phyloP scores from a whole-genome alignment of 495 filamentous ascomycete species.

The Amphirosellinia nigrospora region DNA sequence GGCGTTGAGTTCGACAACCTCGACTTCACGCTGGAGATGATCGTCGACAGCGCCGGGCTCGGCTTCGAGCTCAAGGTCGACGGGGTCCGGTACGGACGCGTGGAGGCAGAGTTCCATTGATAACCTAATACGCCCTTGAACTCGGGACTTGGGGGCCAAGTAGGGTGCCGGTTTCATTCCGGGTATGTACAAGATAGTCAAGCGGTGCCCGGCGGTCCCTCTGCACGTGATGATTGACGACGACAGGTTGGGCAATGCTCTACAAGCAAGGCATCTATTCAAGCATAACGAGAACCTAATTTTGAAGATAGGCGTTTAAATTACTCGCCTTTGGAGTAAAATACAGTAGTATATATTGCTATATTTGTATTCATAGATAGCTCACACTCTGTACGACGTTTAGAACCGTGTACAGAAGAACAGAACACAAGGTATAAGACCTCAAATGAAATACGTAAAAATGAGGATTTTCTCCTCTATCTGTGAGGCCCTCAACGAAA shows the following conservation, averaged over 20 bases:
- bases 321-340: not conserved
- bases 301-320: not conserved
- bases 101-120: constrained; percentile 72
- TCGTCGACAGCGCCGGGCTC: constrained; percentile 72
- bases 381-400: not conserved
- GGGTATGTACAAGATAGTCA: not conserved
- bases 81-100: constrained; percentile 71
- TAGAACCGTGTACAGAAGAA: not conserved
- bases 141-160: not conserved
- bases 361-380: not conserved
- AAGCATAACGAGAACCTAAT: not conserved
- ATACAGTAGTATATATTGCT: not conserved
- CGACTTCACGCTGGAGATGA: constrained; percentile 78
- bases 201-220: not conserved
- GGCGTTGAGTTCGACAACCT: constrained; percentile 77
- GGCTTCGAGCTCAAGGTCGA: constrained; percentile 77
- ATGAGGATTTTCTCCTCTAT: not conserved
- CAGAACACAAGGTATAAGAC: not conserved
- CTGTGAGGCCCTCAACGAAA: not conserved
- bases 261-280: not conserved
- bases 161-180: not conserved
- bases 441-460: not conserved
- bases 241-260: not conserved
- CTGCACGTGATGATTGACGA: not conserved
- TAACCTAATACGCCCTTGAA: not conserved